Base-by-base conservation (phyloP, 495 filamentous ascomycete species). In the Chaetomium tenue region DNA sequence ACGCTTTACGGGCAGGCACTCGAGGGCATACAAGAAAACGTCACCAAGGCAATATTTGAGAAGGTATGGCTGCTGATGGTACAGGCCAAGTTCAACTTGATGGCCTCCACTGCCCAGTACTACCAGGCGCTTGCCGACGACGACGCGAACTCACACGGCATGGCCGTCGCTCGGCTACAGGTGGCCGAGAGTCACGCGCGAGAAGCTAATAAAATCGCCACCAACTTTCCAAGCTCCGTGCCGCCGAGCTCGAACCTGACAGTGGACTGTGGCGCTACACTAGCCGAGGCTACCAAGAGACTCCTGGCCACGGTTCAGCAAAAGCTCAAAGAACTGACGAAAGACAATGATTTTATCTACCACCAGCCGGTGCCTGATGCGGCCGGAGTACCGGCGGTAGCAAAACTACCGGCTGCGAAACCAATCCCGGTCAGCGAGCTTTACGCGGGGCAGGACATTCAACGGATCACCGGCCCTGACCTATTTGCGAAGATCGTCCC, bases 301-400 rank as follows among this genome's bases (percentile, higher is more conserved):
- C 93, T 97, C 67, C 80, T 90, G 13, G 79, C 86, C 0, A 89
- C 87, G 44, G 87, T 97, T 20, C 89, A 96, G 74, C 88, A 94
- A 58, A 90, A 87, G 70, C 79, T 96, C 26, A 76, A 78, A 13
- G 87, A 90, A 61, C 82, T 91, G 65, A 81, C 83, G 63, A 97
- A 97, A 66, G 94, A 98, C 74, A 98, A 98, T 72, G 94, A 98
- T 71, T 97, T 93, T 72, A 97, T 98, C 70, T 98, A 98, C 70
- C 94, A 98, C 74, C 91, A 97, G 65, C 86, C 86, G 0, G 87
- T 98, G 20, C 93, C 94, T 0, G 87, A 85, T 18, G 93, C 97
- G 74, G 89, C 91, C 15, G 85, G 85, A 50, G 81, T 98, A 16
- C 80, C 89, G 9, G 81, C 88, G 18, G 89, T 98, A 58, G 86